Base-by-base conservation (phyloP, 768 basidiomycete species). In the Guyanaporus albipodus region DNA sequence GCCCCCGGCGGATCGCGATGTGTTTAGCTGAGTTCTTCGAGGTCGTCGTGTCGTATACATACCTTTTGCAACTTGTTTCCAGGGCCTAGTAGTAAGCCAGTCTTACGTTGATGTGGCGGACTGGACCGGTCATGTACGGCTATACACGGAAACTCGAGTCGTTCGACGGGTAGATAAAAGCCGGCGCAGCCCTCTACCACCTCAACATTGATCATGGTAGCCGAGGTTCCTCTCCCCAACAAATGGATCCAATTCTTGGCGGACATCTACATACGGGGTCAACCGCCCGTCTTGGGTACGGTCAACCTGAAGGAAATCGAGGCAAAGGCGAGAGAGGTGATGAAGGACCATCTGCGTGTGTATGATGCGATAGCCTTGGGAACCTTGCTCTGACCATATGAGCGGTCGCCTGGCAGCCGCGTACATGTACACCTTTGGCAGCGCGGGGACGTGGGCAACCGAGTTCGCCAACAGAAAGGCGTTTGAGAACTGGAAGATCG, bases 371-470 rank as follows among this genome's bases (percentile, higher is more conserved):
- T n/a, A n/a, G n/a, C n/a, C n/a, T n/a, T n/a, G n/a, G n/a, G n/a
- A n/a, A n/a, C n/a, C n/a, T 14, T 29, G 28, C 3, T 29, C 28
- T 29, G 28, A n/a, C n/a, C n/a, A n/a, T n/a, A n/a, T n/a, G n/a
- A n/a, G n/a, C n/a, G n/a, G n/a, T n/a, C 14, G 5, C 12, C 11
- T 21, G 14, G 8, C 73, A 87, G 81, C 46, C 66, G 74, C 86
- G 8, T 93, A 83, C 68, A 72, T 80, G 68, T 93, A 91, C 57
- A 82, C 83, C 3, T 78, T 77, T 46, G 87, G 87, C 33, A 87
- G 80, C 51, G 90, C 91, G 9, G 91, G 91, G 1, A 76, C 79
- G 3, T 72, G 73, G 45, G 70, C 75, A 23, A 93, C 91, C 2
- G 78, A 85, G 60, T 70, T 62, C 9, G 79, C 78, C 40, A 93